Base-by-base conservation (phyloP, 2,329 filamentous ascomycete genomes). In the Knoxdaviesia capensis region DNA sequence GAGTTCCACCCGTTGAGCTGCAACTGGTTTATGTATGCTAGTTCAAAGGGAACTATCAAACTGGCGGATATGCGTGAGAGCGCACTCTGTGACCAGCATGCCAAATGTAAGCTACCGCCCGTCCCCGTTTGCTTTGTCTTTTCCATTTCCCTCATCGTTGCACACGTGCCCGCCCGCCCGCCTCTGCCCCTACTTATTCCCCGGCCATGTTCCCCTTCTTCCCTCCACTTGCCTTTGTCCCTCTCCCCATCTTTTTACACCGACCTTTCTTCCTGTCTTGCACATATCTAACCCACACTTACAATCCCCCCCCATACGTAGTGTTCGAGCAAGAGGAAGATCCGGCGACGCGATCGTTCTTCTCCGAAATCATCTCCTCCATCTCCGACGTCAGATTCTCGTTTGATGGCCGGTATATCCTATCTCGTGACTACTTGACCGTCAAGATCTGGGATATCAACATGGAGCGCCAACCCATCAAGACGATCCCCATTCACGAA, bases 1-100 rank as follows among this genome's bases (percentile, higher is more conserved):
- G 90, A 98, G 56, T 98, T 98, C 55, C 90, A 98, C 56, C 90
- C 90, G 5, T 69, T 79, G 54, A 94, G 87, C 67, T 98, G 90
- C 71, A 96, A 98, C 63, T 94, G 85, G 86, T 96, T 98, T 66
- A 98, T 98, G 88, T 98, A 96, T 59, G 90, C 90, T 52, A 96
- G 88, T 61, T 94, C 87, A 45, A 98, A 98, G 63, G 90, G 90
- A 46, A 96, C 90, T 34, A 96, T 98, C 65, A 98, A 98, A 65
- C 69, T 98, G 52, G 90, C 90, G 39, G 90, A 98, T 55, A 98
- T 98, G 90, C 77, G 90, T 53, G 82, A 94, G 67, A 93, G 86
- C 55, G 90, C 90, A 31, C 66, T 98, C 41, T 98, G 90, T 56
- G 90, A 98, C 56, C 78, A 92, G 55, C 90, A 98, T 56, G 80